Conservation (phyloP, 768 basidiomycete species). For the Hypholoma sublateritium region DNA sequence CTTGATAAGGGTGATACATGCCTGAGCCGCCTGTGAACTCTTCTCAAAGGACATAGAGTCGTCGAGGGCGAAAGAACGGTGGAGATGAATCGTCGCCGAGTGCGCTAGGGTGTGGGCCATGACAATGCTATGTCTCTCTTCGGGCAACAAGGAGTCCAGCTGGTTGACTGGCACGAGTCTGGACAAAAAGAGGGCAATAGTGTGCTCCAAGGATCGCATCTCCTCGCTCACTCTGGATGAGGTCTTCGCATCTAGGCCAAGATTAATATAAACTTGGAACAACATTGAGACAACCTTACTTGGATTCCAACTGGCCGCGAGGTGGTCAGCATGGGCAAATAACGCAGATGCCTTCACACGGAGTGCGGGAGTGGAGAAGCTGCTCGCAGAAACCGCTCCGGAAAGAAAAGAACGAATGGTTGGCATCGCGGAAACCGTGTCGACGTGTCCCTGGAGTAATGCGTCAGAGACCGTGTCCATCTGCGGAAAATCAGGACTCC, state of each 20-base stretch:
- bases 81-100: slow-evolving; percentile 64
- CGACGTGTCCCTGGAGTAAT: slow-evolving; percentile 54
- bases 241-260: slow-evolving; percentile 38
- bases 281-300: slow-evolving; percentile 35
- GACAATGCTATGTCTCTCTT: slow-evolving; percentile 61
- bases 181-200: slow-evolving; percentile 61
- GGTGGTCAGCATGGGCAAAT: slow-evolving; percentile 63
- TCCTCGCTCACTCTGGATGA: slow-evolving; percentile 54
- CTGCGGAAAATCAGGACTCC: too few relatives aligned
- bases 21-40: slow-evolving; percentile 62
- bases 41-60: slow-evolving; percentile 65
- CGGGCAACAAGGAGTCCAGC: slow-evolving; percentile 50
- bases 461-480: slow-evolving; percentile 4
- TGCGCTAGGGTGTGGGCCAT: slow-evolving; percentile 66
- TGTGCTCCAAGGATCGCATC: slow-evolving; percentile 60
- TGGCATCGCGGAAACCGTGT: slow-evolving; percentile 49
- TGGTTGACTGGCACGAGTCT: slow-evolving; percentile 67
- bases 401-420: slow-evolving; percentile 65
- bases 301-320: slow-evolving; percentile 61
- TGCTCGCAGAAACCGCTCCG: slow-evolving; percentile 52
- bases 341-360: slow-evolving; percentile 78
- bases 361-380: slow-evolving; percentile 63
- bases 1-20: slow-evolving; percentile 59
- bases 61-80: slow-evolving; percentile 59
- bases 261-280: slow-evolving; percentile 3